Evolutionary conservation across 257 asterid species (phyloP), one percentile per base, ranked within the genome.

Genomic region (Henckelia pumila): DNA sequence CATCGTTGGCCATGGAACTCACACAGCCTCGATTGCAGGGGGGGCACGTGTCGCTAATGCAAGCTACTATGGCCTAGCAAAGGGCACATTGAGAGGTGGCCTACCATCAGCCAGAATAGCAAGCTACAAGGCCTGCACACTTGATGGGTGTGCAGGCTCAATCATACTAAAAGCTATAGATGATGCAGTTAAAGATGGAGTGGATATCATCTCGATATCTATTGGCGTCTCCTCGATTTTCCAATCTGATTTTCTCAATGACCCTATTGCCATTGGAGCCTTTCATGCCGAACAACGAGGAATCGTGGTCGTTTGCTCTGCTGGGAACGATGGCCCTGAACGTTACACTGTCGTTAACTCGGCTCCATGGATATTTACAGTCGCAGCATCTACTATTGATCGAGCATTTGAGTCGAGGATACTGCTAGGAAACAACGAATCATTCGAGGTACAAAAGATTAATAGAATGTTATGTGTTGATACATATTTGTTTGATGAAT

Each of bases 361-460:
- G 24, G 95, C 96, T 58, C 95, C 95, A n/a, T 89, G 95, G 96
- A 79, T 89, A 26, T 79, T 89, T 76, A 89, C 95, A 1, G 85
- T 89, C 1, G 95, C 88, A 50, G 95, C 95, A 7, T 84, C 89
- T 2, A 89, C 78, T 13, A 84, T 83, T 20, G 95, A 86, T 57
- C 86, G 95, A 4, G 73, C 52, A 49, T 84, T 88, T 53, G 74
- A 71, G 70, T 58, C 89, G 37, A 81, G 59, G 28, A 63, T 88
- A 30, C n/a, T 73, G 11, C 85, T 86, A 2, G 96, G 94, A 60
- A 86, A 84, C 72, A 70, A 71, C 17, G 52, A 69, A 40, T 79
- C 85, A 3, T 76, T 77, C 65, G 32, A 81, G 88, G 95, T 85
- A 78, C 10, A 19, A 6, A 50, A 4, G 21, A 16, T 29, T 25